Conservation (phyloP, 2,329 filamentous ascomycete species). For the Metarhizium rileyi region DNA sequence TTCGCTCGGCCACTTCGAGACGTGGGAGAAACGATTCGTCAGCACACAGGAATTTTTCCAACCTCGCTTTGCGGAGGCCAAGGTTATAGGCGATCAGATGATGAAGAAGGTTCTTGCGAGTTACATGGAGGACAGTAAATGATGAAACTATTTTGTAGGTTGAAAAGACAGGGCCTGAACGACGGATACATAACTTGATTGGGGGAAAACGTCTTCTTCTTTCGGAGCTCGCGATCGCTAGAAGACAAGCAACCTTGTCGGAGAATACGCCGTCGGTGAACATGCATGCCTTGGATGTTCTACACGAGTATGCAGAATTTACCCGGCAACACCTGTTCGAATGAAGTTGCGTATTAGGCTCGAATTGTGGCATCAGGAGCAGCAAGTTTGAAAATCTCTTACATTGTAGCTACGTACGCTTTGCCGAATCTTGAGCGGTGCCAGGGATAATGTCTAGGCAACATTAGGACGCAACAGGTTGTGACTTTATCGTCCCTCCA, state of each 20-base stretch:
- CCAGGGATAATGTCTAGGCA: no score
- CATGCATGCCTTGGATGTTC: neutral
- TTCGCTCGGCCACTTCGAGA: slow-evolving; percentile 81
- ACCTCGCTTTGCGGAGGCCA: slow-evolving; percentile 79
- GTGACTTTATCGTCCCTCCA: neutral
- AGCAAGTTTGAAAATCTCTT: no score
- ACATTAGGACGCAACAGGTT: neutral
- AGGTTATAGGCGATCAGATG: slow-evolving; percentile 88
- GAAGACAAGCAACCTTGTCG: no score
- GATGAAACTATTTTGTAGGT: neutral
- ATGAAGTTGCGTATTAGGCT: neutral
- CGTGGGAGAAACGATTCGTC: slow-evolving; percentile 85
- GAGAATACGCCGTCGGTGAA: neutral
- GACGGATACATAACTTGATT: no score
- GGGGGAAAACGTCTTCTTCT: no score
- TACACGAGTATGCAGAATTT: neutral
- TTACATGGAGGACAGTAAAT: slow-evolving; percentile 33
- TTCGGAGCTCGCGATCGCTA: no score
- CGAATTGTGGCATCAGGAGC: neutral
- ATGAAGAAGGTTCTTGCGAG: slow-evolving; percentile 90
- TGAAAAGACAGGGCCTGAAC: neutral
- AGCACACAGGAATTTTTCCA: slow-evolving; percentile 87
- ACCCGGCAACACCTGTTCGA: neutral
- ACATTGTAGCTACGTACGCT: no score
- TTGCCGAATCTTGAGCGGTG: no score